Percentiles rank a stretch among this genome's conserved stretches.
Conservation (phyloP, 2,329 filamentous ascomycete species). For the Colletotrichum noveboracense region DNA sequence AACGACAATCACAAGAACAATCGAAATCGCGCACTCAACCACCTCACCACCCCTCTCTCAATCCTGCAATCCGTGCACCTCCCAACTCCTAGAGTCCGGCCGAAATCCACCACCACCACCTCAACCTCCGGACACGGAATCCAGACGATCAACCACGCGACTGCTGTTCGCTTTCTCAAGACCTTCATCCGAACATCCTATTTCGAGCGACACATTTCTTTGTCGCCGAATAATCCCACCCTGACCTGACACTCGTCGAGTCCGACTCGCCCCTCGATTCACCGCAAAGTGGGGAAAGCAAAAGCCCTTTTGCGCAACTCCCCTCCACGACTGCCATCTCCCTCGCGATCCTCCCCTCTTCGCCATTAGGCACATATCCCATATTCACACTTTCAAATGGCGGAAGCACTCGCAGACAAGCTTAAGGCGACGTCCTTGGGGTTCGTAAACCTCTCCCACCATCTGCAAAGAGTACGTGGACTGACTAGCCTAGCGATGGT, state of each 20-base stretch:
- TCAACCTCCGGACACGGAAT: neutral
- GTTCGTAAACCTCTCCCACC: conserved; percentile 30
- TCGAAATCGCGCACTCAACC: conserved; percentile 2
- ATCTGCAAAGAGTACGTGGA: conserved; percentile 12
- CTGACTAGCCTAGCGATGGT: conserved; percentile 52
- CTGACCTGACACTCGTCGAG: neutral
- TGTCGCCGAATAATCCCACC: neutral
- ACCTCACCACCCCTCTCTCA: neutral
- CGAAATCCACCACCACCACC: neutral
- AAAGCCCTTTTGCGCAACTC: conserved; percentile 15
- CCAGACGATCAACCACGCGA: conserved; percentile 4
- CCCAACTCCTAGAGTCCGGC: conserved; percentile 6
- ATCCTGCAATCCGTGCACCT: neutral
- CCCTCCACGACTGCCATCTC: neutral
- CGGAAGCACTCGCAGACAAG: conserved; percentile 51
- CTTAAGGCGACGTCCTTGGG: conserved; percentile 47
- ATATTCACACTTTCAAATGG: conserved; percentile 33
- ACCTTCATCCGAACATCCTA: neutral
- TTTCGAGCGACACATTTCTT: neutral
- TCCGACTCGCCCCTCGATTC: conserved; percentile 12
- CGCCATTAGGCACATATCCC: conserved; percentile 9
- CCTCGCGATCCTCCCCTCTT: neutral
- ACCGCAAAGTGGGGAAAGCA: conserved; percentile 21
- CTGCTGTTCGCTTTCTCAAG: neutral
- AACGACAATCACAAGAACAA: neutral